Percentiles rank a stretch among this genome's conserved stretches.
Conservation (phyloP, 257 asterid genomes). For the Solanum rostratum region DNA sequence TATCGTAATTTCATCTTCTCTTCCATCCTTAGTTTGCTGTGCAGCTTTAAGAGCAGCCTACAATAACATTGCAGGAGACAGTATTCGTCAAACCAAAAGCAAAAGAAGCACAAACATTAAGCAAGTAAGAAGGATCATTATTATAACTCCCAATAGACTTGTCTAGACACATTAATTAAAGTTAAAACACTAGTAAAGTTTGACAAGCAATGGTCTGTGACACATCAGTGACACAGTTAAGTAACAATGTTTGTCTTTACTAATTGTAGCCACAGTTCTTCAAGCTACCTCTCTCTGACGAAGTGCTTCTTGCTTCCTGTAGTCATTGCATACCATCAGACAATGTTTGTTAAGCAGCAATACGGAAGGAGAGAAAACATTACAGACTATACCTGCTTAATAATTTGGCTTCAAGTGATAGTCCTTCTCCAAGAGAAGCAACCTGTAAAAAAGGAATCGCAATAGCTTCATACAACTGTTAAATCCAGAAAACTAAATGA, state of each 20-base stretch:
- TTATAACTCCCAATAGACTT: not conserved
- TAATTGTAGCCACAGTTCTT: not conserved
- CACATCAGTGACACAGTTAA: not conserved
- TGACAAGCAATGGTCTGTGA: not conserved
- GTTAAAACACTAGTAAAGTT: not conserved
- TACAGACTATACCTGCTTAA: slow-evolving; percentile 52
- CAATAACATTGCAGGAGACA: not conserved
- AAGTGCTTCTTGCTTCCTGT: slow-evolving; percentile 97
- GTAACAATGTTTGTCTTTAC: not conserved
- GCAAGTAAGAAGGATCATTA: not conserved
- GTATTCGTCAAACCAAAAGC: not conserved
- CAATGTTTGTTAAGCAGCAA: slow-evolving; percentile 6
- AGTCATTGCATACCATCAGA: slow-evolving; percentile 29
- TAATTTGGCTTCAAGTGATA: slow-evolving; percentile 90
- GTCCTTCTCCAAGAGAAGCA: slow-evolving; percentile 95
- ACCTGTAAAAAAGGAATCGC: slow-evolving; percentile 37
- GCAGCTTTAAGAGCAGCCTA: slow-evolving; percentile 97
- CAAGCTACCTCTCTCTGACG: slow-evolving; percentile 83
- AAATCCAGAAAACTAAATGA: not conserved
- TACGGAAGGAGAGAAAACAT: slow-evolving; percentile 8
- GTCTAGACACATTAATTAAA: not conserved
- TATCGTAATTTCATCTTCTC: slow-evolving; percentile 63
- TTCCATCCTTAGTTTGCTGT: slow-evolving; percentile 65
- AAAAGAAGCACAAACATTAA: not conserved
- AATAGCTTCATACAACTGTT: not conserved